Evolutionary conservation across 1,284 basidiomycete species (phyloP), one percentile per base, ranked within the genome.

Genomic region (Microbotryum violaceum): DNA sequence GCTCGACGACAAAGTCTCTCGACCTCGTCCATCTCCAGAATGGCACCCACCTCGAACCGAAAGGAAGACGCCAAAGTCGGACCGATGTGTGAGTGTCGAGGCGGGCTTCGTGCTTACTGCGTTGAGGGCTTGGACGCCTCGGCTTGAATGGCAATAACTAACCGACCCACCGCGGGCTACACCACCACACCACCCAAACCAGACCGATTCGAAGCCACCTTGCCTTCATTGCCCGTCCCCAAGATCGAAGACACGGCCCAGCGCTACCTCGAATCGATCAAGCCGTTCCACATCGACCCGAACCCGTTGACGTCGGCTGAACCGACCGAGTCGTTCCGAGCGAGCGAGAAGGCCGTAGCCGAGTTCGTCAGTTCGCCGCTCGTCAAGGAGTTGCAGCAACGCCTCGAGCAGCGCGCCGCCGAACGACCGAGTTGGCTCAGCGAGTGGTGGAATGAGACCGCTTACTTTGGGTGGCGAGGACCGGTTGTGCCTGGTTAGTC

Each of bases 391-490:
- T 82, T 97, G n/a, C 93, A 97, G 77, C 76, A 79, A 60, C 81
- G 94, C 5, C 81, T 97, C 47, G 79, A 90, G 72, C 80, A 82
- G 31, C 83, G 92, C 6, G 89, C 90, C 0, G 64, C 69, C 31
- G 73, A 74, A 25, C 77, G 75, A 62, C 83, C 83, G 69, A 93
- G 82, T 78, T 99, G 94, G 94, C 81, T 99, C 42, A 82, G 82
- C 58, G 91, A 96, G 61, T 98, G 94, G 94, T 99, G 94, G 94
- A 96, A 97, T 76, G 90, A 97, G 49, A 82, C 77, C 10, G 93
- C 92, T 27, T 82, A 82, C 73, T 77, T 79, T 75, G 64, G 66
- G n/a, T 69, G 63, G 62, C 47, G 89, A 53, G 90, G 75, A 50
- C 74, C 74, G 21, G 72, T 77, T 21, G 76, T 77, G 1, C 76